These are phyloP conservation scores for Diaporthe caulivora DNA, from an alignment of 2,329 filamentous ascomycete genomes.

Conservation along the genomic window DNA sequence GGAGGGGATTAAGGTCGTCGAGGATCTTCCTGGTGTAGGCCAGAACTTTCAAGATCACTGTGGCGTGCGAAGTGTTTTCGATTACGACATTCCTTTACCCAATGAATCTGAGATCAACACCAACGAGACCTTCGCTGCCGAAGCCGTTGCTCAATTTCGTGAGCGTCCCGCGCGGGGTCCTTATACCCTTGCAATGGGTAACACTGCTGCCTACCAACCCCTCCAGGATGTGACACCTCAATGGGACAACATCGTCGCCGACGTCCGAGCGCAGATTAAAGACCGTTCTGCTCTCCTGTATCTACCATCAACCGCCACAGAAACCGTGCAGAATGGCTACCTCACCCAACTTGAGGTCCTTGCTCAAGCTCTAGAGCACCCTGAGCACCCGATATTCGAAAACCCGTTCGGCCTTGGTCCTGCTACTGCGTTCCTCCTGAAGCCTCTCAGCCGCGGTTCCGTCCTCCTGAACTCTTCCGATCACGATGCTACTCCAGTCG, in stretches of 20 bases:
- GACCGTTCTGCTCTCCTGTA: conserved; percentile 14
- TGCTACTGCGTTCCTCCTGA: not conserved
- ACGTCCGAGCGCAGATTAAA: conserved; percentile 2
- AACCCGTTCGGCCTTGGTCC: not conserved
- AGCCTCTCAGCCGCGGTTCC: conserved; percentile 14
- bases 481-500: conserved; percentile 1
- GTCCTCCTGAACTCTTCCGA: conserved; percentile 3
- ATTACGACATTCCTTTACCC: not conserved
- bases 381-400: not conserved
- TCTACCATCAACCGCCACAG: not conserved
- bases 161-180: conserved; percentile 14
- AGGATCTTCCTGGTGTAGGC: conserved; percentile 50
- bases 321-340: not conserved
- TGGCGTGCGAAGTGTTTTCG: not conserved
- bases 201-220: not conserved
- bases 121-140: conserved; percentile 15
- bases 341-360: conserved; percentile 9
- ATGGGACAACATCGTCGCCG: conserved; percentile 6
- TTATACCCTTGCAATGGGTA: conserved; percentile 1
- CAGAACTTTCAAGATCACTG: conserved; percentile 46
- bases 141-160: conserved; percentile 7
- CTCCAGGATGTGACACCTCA: conserved; percentile 5
- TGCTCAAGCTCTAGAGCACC: conserved; percentile 1
- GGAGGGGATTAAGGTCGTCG: conserved; percentile 45
- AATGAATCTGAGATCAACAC: not conserved